Percentiles rank a stretch among this genome's conserved stretches.
Evolutionary conservation across 2,329 filamentous ascomycete species (phyloP).

Genomic region (Fusarium irregulare): DNA sequence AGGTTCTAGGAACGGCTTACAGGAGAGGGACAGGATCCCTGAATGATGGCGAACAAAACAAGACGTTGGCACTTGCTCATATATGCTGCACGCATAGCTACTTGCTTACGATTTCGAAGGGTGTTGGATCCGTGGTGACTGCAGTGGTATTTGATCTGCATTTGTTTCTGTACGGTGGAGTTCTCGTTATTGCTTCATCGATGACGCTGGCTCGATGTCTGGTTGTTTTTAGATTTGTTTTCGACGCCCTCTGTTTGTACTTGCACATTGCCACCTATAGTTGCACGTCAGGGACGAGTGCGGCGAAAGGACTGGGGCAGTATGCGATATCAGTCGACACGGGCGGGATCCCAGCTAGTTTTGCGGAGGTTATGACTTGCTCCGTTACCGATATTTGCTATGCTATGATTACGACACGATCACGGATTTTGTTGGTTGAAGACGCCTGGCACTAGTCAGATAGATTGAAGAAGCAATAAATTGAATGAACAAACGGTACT

Average conservation of each 20-base stretch:
- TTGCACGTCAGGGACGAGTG: conserved; percentile 11
- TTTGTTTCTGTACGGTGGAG: not conserved
- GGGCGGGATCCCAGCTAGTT: conserved; percentile 12
- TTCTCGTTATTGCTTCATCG: not conserved
- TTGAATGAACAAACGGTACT: not conserved
- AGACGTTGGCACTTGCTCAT: not conserved
- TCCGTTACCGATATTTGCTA: conserved; percentile 12
- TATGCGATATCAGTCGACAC: conserved; percentile 3
- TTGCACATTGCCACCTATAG: not conserved
- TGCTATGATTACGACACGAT: conserved; percentile 21
- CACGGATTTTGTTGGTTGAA: conserved; percentile 14
- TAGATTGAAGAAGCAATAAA: conserved; percentile 7
- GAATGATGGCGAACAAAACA: not conserved
- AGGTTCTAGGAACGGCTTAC: not conserved
- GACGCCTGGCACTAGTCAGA: conserved; percentile 3
- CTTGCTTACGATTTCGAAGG: not conserved
- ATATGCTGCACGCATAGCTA: conserved; percentile 3
- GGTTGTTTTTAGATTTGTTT: not conserved
- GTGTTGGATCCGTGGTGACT: not conserved
- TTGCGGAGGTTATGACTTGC: conserved; percentile 11
- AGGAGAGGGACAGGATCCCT: not conserved
- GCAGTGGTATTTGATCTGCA: not conserved
- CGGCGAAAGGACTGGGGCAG: not conserved
- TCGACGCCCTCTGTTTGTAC: conserved; percentile 6
- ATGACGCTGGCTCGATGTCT: not conserved